These are phyloP conservation scores for Rhodosporidiobolus sp. DNA, from an alignment of 768 basidiomycete genomes.

Conservation along the genomic window DNA sequence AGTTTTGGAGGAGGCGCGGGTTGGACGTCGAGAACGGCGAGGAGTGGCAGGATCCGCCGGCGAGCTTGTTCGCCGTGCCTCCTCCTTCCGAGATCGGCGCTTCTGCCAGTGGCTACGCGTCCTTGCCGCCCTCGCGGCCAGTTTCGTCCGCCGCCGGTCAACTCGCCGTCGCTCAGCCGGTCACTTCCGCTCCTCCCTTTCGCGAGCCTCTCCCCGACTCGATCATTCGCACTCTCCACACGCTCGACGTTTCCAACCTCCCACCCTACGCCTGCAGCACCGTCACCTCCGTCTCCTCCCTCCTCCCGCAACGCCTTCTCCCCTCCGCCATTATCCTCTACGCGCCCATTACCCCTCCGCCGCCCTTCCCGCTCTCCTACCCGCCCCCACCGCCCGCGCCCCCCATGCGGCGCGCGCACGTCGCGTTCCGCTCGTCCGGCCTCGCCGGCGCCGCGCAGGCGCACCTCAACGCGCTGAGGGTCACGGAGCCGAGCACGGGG, in stretches of 20 bases:
- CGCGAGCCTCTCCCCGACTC: not conserved
- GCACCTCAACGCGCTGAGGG: not conserved
- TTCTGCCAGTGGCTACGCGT: too few species aligned
- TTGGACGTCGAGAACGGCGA: not conserved
- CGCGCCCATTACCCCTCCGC: not conserved
- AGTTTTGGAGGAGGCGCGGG: not conserved
- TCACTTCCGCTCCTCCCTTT: not conserved
- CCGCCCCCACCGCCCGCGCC: not conserved
- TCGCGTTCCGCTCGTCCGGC: not conserved
- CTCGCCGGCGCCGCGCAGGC: slow-evolving; percentile 3
- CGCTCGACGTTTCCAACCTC: not conserved
- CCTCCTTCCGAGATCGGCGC: not conserved
- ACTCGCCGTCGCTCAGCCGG: not conserved
- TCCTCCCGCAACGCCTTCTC: not conserved
- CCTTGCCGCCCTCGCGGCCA: not conserved
- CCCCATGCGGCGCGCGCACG: not conserved
- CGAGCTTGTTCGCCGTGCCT: not conserved
- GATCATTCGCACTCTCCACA: not conserved
- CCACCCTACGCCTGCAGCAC: not conserved
- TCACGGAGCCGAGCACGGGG: not conserved
- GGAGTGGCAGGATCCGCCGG: not conserved
- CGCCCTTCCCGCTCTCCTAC: not conserved
- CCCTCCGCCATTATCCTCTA: slow-evolving; percentile 4
- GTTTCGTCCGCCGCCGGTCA: too few species aligned
- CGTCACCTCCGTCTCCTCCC: not conserved